phyloP scores from a whole-genome alignment of 2,329 filamentous ascomycete genomes.

The Coniochaeta hoffmannii region DNA sequence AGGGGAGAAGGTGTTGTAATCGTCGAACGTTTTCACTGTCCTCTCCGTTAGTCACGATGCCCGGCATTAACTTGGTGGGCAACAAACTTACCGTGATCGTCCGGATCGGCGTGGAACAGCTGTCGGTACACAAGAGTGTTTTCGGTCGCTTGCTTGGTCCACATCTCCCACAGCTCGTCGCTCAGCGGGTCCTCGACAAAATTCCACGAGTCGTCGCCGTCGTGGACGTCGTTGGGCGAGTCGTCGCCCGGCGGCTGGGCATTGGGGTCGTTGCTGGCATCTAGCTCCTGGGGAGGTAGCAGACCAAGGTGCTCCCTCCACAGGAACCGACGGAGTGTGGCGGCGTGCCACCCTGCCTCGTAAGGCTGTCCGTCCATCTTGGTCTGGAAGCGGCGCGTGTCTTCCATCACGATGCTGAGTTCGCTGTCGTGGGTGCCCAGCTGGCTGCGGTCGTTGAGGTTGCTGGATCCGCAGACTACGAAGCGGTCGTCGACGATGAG shows the following conservation, averaged over 20 bases:
- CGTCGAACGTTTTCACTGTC: conserved; percentile 74
- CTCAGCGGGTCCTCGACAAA: conserved; percentile 66
- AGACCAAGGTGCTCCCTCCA: conserved; percentile 90
- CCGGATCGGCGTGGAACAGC: conserved; percentile 81
- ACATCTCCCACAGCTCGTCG: conserved; percentile 59
- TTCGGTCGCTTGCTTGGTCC: conserved; percentile 59
- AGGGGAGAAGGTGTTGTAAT: conserved; percentile 76
- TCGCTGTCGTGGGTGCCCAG: conserved; percentile 87
- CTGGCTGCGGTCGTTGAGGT: conserved; percentile 87
- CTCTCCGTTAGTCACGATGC: neutral
- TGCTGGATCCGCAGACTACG: conserved; percentile 79
- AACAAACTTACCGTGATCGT: conserved; percentile 61
- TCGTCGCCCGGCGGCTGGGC: conserved; percentile 63
- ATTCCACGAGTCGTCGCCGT: conserved; percentile 53
- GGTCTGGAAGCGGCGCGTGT: conserved; percentile 62
- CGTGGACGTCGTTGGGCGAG: conserved; percentile 55
- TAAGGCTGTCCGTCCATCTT: conserved; percentile 74
- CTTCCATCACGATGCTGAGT: conserved; percentile 82
- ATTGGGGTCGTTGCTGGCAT: conserved; percentile 61
- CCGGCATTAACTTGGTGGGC: conserved; percentile 10
- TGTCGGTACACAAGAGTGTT: conserved; percentile 74
- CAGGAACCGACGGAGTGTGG: conserved; percentile 71
- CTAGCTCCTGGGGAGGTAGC: conserved; percentile 63
- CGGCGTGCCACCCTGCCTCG: conserved; percentile 72
- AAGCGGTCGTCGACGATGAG: conserved; percentile 82